These are phyloP conservation scores for Trypanosoma brucei DNA, from an alignment of 208 protist species.

Conservation along the genomic window DNA sequence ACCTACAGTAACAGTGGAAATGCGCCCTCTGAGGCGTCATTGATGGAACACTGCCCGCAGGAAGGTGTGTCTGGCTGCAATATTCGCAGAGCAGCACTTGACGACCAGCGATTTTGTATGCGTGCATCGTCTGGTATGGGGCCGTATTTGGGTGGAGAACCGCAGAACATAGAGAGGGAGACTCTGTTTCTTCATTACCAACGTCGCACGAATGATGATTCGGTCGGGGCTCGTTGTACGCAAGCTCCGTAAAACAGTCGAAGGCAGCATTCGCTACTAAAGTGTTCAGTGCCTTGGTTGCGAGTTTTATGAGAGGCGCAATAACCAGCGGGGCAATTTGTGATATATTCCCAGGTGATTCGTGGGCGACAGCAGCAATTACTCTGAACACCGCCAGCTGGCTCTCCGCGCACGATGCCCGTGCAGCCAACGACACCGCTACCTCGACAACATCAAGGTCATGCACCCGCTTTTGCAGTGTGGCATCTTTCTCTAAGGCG, in stretches of 20 bases:
- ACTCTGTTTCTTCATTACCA: slow-evolving; percentile 5
- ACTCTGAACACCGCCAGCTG: slow-evolving; percentile 48
- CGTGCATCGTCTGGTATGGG: slow-evolving; percentile 50
- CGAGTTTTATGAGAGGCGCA: slow-evolving; percentile 32
- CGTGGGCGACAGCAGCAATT: slow-evolving; percentile 29
- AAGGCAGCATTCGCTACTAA: slow-evolving; percentile 49
- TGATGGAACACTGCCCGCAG: slow-evolving; percentile 15
- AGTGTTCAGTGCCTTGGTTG: slow-evolving; percentile 30
- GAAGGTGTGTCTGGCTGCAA: slow-evolving; percentile 52
- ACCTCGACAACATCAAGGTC: slow-evolving; percentile 72
- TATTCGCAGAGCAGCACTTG: slow-evolving; percentile 41
- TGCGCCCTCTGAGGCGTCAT: slow-evolving; percentile 46
- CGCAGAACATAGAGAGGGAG: slow-evolving; percentile 23
- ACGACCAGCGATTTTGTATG: slow-evolving; percentile 30
- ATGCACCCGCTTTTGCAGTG: slow-evolving; percentile 26
- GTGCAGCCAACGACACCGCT: slow-evolving; percentile 33
- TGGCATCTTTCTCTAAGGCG: slow-evolving; percentile 11
- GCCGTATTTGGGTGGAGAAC: slow-evolving; percentile 23
- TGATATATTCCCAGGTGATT: slow-evolving; percentile 46
- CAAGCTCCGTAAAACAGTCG: slow-evolving; percentile 62
- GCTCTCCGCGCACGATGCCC: slow-evolving; percentile 41
- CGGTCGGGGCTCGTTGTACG: slow-evolving; percentile 51
- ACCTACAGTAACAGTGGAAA: slow-evolving; percentile 56
- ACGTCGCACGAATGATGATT: background rate
- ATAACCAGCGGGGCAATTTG: slow-evolving; percentile 40